Evolutionary conservation across 805 yeast genomes (phyloP), one percentile per base, ranked within the genome.

Genomic region (Hanseniaspora lindneri): DNA sequence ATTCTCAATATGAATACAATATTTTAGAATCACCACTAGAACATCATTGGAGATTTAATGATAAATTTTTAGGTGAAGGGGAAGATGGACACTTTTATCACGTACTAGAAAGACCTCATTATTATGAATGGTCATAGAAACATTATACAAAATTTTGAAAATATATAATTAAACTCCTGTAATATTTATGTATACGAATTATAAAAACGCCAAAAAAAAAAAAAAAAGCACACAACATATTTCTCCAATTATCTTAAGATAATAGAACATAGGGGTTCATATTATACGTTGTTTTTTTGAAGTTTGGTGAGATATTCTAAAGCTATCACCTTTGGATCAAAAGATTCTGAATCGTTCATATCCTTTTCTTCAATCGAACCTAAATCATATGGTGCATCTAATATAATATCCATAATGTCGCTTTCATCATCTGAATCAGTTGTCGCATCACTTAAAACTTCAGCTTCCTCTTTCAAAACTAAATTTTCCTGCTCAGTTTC

Each of bases 101-200:
- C 63, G 98, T 92, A 0, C 87, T 92, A 64, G 92, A 86, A 55
- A 92, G 83, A 63, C 98, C 98, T 3, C 74, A 94, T 54, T 88
- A 88, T 60, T 86, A 75, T 58, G 71, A 54, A 7, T 41, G 49
- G 49, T n/a, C 16, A 9, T 34, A 27, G n/a, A 10, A n/a, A n/a
- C n/a, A n/a, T n/a, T n/a, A n/a, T n/a, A n/a, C n/a, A n/a, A n/a
- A n/a, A n/a, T n/a, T n/a, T n/a, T n/a, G n/a, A n/a, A n/a, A n/a
- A n/a, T n/a, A n/a, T n/a, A n/a, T n/a, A 14, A 20, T 19, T 30
- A 23, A 29, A 28, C 7, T n/a, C n/a, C 4, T 34, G 14, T 33
- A 30, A 35, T 42, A 42, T 41, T 27, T 41, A 41, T 39, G 16
- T 24, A 24, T n/a, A 39, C 17, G 11, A 14, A 16, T 16, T 13